These are phyloP conservation scores for Aspergillus thermomutatus DNA, from an alignment of 2,329 filamentous ascomycete genomes.

Conservation along the genomic window DNA sequence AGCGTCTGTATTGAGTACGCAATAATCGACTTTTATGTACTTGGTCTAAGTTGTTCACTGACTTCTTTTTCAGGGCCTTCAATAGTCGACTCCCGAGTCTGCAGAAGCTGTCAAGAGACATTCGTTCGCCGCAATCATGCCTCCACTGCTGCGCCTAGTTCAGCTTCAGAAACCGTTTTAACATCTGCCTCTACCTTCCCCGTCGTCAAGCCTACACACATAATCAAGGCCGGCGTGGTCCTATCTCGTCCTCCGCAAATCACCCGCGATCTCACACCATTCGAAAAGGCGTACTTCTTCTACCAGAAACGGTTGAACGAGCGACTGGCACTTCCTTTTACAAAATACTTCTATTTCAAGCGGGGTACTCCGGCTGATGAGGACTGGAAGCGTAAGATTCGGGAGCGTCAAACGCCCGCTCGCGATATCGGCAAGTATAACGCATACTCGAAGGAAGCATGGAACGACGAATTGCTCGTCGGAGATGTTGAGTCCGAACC, in stretches of 20 bases:
- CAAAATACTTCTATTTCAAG: constrained; percentile 92
- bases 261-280: constrained; percentile 77
- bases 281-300: constrained; percentile 91
- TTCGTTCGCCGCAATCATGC: constrained; percentile 39
- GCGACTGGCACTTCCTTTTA: constrained; percentile 81
- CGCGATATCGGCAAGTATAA: constrained; percentile 84
- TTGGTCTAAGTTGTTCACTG: constrained; percentile 6
- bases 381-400: constrained; percentile 86
- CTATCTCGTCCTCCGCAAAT: constrained; percentile 85
- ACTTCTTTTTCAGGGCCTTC: constrained; percentile 29
- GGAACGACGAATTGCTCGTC: constrained; percentile 87
- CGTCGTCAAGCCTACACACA: constrained; percentile 38
- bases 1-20: constrained; percentile 39
- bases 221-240: constrained; percentile 66
- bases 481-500: constrained; percentile 66
- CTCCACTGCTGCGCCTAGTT: constrained; percentile 39
- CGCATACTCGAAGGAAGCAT: constrained; percentile 68
- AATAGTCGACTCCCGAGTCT: constrained; percentile 38
- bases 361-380: constrained; percentile 76
- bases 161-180: constrained; percentile 31
- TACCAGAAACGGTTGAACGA: constrained; percentile 98
- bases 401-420: constrained; percentile 71
- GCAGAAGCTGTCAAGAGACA: constrained; percentile 43
- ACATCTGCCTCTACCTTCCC: constrained; percentile 24
- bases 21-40: neutral